Base-by-base conservation (phyloP, 805 yeast genomes). In the Zygotorulaspora danielsina region DNA sequence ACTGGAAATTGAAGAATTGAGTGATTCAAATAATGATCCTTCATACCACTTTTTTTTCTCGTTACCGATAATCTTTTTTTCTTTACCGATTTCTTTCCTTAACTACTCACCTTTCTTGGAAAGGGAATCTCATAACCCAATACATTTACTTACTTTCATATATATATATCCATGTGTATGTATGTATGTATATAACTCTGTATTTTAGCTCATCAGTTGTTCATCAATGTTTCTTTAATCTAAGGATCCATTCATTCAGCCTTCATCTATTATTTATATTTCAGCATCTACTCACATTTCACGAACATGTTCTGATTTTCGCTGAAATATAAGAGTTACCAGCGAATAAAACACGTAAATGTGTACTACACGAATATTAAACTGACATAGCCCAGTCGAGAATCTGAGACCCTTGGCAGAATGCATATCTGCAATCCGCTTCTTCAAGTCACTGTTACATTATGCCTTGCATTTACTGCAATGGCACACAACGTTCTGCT, bases 401-500 rank as follows among this genome's bases (percentile, higher is more conserved):
- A 24, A 24, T 13, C 8, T 13, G 12, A 24, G 13, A 13, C 12
- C 27, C 15, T 27, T n/a, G 31, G 18, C n/a, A 27, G 5, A 5
- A 27, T 27, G 31, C 9, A 27, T 11, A 11, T 27, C 31, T 27
- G 31, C 31, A 27, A 27, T 11, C 16, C 31, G 18, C 18, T 33
- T 17, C 11, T 37, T 17, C 47, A 44, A 31, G 28, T 39, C n/a
- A 24, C 34, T 8, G 28, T 41, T 12, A 27, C 48, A 11, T 12
- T 43, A 10, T 31, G 39, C 21, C 28, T 49, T 33, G 37, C 46
- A 36, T 12, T 33, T 16, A 16, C 44, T 27, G 49, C 49, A 19
- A 25, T 39, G 7, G 94, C 94, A 1, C 96, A 87, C 63, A 86
- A 85, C 54, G 90, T 86, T 24, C 70, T 85, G 47, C 67, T 89